phyloP scores from a whole-genome alignment of 345 rosid genomes.

The Carallia pectinifolia region DNA sequence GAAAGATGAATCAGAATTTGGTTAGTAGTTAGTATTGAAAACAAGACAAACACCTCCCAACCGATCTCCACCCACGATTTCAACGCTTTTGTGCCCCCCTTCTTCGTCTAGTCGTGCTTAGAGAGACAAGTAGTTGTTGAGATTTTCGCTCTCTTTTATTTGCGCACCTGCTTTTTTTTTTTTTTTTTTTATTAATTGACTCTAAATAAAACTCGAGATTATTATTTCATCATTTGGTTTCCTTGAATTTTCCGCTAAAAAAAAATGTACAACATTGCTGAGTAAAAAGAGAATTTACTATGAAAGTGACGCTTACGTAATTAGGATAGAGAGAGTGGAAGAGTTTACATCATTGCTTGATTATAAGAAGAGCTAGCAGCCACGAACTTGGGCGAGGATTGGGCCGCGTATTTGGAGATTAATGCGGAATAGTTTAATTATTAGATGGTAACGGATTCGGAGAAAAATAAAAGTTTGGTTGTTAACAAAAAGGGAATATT shows the following conservation, averaged over 20 bases:
- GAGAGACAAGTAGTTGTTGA: slow-evolving; percentile 34
- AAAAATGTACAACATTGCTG: too few species aligned
- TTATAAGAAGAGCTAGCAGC: neutral
- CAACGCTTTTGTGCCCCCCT: slow-evolving; percentile 30
- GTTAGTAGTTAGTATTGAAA: slow-evolving; percentile 1
- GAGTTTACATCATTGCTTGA: neutral
- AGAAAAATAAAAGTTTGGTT: neutral
- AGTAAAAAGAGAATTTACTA: neutral
- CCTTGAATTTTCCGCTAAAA: too few species aligned
- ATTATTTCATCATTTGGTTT: too few species aligned
- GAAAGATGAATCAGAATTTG: neutral
- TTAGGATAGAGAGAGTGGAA: neutral
- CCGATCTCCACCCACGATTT: slow-evolving; percentile 52
- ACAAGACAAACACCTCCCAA: slow-evolving; percentile 67
- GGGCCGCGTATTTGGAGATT: slow-evolving; percentile 2
- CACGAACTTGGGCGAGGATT: slow-evolving; percentile 7
- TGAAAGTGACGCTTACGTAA: neutral
- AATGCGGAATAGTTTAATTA: neutral
- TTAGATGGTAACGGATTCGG: neutral
- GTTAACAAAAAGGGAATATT: neutral
- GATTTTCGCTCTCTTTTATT: slow-evolving; percentile 12
- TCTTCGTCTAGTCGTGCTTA: slow-evolving; percentile 9
- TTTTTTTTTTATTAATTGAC: too few species aligned
- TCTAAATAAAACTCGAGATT: too few species aligned
- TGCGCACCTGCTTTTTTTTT: too few species aligned